Percentiles rank a stretch among this genome's conserved stretches.
Evolutionary conservation across 345 rosid genomes (phyloP).

Genomic region (Melastoma malabathricum): DNA sequence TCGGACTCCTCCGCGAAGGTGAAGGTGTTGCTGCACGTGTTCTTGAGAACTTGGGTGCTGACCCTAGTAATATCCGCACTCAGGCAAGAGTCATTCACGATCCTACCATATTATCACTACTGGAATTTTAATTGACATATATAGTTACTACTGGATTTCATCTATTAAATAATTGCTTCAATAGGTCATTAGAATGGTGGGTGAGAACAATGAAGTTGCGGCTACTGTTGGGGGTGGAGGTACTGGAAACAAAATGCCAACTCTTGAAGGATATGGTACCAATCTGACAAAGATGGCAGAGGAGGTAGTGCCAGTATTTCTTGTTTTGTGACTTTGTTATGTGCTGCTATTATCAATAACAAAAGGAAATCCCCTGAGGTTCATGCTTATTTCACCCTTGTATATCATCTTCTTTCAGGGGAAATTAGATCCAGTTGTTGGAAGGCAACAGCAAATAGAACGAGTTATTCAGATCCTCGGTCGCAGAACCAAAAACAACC

Average conservation of each 20-base stretch:
- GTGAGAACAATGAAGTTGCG: slow-evolving; percentile 77
- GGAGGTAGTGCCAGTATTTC: slow-evolving; percentile 36
- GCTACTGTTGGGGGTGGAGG: slow-evolving; percentile 71
- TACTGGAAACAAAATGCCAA: slow-evolving; percentile 84
- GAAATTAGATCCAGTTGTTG: slow-evolving; percentile 95
- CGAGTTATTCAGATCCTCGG: slow-evolving; percentile 93
- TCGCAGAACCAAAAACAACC: slow-evolving; percentile 92
- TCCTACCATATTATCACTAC: no score
- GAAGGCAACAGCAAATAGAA: slow-evolving; percentile 93
- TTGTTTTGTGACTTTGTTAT: not conserved
- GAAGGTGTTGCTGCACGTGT: slow-evolving; percentile 99
- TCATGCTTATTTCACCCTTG: not conserved
- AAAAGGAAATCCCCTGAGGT: no score
- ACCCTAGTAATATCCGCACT: slow-evolving; percentile 79
- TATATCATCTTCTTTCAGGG: slow-evolving; percentile 37
- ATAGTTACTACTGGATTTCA: slow-evolving; percentile 65
- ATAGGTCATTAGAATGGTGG: slow-evolving; percentile 97
- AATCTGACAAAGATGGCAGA: slow-evolving; percentile 94
- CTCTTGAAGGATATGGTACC: slow-evolving; percentile 96
- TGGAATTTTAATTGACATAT: not conserved
- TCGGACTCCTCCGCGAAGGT: slow-evolving; percentile 90
- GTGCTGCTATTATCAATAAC: no score
- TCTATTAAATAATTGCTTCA: slow-evolving; percentile 67
- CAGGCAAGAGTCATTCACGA: slow-evolving; percentile 38
- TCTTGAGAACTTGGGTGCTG: slow-evolving; percentile 91